Evolutionary conservation across 169 alveolate species (phyloP).

Genomic region (Theileria luwenshuni): DNA sequence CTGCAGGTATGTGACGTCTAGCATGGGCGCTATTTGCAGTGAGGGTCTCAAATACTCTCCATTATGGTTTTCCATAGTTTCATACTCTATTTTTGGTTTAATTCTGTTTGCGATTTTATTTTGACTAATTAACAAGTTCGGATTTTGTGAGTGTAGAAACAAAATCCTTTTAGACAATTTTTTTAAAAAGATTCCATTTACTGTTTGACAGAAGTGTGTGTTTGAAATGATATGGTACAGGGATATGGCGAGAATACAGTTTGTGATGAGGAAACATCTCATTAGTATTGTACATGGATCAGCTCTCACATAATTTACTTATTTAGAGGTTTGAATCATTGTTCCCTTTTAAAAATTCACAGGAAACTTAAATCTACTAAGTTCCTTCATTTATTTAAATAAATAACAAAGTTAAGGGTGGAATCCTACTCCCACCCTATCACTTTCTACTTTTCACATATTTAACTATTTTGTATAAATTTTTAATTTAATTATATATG

Average conservation of each 20-base stretch:
- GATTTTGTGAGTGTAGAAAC: neutral
- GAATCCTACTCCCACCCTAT: too few species aligned
- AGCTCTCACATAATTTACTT: neutral
- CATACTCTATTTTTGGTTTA: neutral
- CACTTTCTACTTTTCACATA: too few species aligned
- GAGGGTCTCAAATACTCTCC: slow-evolving; percentile 39
- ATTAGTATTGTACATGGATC: slow-evolving; percentile 18
- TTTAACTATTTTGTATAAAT: too few species aligned
- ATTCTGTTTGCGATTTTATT: neutral
- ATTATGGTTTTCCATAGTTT: neutral
- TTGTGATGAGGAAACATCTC: neutral
- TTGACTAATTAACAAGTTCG: neutral
- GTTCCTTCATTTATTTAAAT: too few species aligned
- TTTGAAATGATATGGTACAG: slow-evolving; percentile 7
- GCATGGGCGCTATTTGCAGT: slow-evolving; percentile 94
- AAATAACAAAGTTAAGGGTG: too few species aligned
- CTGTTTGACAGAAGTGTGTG: neutral
- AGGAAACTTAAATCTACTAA: too few species aligned
- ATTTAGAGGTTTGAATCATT: neutral
- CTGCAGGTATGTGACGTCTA: slow-evolving; percentile 89
- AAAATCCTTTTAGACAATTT: neutral
- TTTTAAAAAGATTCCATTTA: slow-evolving; percentile 4
- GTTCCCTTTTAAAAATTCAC: too few species aligned
- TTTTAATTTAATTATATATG: slow-evolving; percentile 4
- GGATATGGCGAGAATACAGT: neutral